Evolutionary conservation across 2,329 filamentous ascomycete genomes (phyloP), one percentile per base, ranked within the genome.

Genomic region (Fusarium abutilonis): DNA sequence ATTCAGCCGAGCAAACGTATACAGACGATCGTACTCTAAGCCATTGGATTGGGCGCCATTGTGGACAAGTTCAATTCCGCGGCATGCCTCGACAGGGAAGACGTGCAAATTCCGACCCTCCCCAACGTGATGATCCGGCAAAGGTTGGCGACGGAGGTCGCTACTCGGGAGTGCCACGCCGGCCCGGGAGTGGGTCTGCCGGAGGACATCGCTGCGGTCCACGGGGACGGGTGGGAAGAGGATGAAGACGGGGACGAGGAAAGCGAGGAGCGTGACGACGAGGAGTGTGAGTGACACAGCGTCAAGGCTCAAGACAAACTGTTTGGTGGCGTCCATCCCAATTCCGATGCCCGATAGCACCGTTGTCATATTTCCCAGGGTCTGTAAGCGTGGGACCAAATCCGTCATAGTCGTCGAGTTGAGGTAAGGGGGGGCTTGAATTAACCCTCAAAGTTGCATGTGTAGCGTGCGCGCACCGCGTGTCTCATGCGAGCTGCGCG

Each of bases 71-170:
- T 95, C 91, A 51, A 96, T 86, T 26, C 89, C 90, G 52, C 79
- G 81, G 74, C 92, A 96, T 53, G 90, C 92, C 77, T 96, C 94
- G 74, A 97, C 78, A 1, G 93, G 93, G 74, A 95, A 94, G 57
- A 93, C 83, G 77, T 88, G 89, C 47, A 96, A 79, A 52, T 89
- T 90, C 74, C 92, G 76, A 47, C 84, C 73, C 6, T 13, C 17
- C 52, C 58, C 54, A 69, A 45, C 31, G 55, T 32, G 55, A 36
- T 69, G 69, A 42, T 54, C 54, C 29, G 61, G 51, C 32, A 64
- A 68, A 47, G 60, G 47, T 51, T 73, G 72, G 41, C 66, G 49
- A 34, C 62, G 67, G 44, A 80, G 72, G 38, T 77, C 78, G 69
- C 77, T 80, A 60, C 74, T 69, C 21, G 70, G 60, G 17, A 72